Evolutionary conservation across 2,329 filamentous ascomycete genomes (phyloP).

Genomic region (Neoarthrinium moseri): DNA sequence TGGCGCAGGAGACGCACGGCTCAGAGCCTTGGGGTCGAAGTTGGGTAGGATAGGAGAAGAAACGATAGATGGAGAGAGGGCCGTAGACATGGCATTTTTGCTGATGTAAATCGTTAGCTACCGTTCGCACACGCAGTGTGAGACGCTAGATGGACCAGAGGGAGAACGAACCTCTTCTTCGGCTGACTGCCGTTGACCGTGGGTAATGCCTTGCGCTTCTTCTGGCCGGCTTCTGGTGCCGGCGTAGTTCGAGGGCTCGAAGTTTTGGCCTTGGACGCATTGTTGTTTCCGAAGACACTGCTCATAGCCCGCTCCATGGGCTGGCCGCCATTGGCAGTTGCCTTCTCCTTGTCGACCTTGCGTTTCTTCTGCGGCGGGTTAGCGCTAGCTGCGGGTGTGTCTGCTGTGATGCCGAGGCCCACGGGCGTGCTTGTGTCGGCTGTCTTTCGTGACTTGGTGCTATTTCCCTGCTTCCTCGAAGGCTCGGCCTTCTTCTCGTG

Average conservation of each 20-base stretch:
- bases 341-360: constrained; percentile 66
- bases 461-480: constrained; percentile 62
- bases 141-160: background rate
- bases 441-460: constrained; percentile 62
- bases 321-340: constrained; percentile 43
- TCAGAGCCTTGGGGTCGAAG: constrained; percentile 58
- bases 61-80: constrained; percentile 67
- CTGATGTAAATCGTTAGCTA: constrained; percentile 20
- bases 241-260: constrained; percentile 70
- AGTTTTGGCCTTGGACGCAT: constrained; percentile 54
- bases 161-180: constrained; percentile 72
- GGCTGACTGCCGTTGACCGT: constrained; percentile 58
- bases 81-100: constrained; percentile 37
- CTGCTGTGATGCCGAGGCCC: constrained; percentile 66
- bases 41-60: constrained; percentile 72
- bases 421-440: constrained; percentile 49
- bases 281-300: constrained; percentile 45
- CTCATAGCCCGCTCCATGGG: constrained; percentile 70
- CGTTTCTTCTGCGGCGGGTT: constrained; percentile 68
- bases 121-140: too few relatives aligned
- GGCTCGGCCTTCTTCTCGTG: constrained; percentile 47
- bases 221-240: constrained; percentile 55
- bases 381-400: constrained; percentile 46
- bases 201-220: constrained; percentile 67
- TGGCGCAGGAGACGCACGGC: constrained; percentile 58